phyloP scores from a whole-genome alignment of 2,329 filamentous ascomycete species.

The Cadophora luteo-olivacea region DNA sequence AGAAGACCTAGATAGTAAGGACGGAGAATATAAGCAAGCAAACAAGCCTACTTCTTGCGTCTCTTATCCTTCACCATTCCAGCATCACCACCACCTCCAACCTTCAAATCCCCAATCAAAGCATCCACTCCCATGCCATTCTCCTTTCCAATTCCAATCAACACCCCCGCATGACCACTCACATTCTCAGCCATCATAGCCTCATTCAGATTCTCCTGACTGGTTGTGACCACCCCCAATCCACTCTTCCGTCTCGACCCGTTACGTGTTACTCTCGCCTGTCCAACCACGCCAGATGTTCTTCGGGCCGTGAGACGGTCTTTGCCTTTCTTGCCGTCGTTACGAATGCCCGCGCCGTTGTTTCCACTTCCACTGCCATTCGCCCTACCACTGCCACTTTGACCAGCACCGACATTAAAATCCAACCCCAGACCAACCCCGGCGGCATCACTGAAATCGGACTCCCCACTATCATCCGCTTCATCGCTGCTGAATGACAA shows the following conservation, averaged over 20 bases:
- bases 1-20: too few relatives aligned
- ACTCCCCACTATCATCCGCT: background rate
- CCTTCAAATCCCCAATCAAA: background rate
- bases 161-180: background rate
- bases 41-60: constrained; percentile 5
- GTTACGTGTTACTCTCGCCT: background rate
- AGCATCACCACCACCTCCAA: too few relatives aligned
- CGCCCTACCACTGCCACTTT: background rate
- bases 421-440: background rate
- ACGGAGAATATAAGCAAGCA: too few relatives aligned
- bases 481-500: background rate
- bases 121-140: background rate
- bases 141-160: background rate
- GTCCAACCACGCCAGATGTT: background rate
- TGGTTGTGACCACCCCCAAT: background rate
- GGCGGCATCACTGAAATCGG: background rate
- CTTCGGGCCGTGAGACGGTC: constrained; percentile 3
- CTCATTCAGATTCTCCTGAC: background rate
- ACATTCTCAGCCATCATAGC: background rate
- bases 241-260: constrained; percentile 1
- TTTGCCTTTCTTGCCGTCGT: constrained; percentile 2
- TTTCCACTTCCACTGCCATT: background rate
- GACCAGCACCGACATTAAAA: background rate
- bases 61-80: background rate
- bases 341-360: background rate